Evolutionary conservation across 2,329 filamentous ascomycete genomes (phyloP), one percentile per base, ranked within the genome.

Genomic region (Apiospora hydei): DNA sequence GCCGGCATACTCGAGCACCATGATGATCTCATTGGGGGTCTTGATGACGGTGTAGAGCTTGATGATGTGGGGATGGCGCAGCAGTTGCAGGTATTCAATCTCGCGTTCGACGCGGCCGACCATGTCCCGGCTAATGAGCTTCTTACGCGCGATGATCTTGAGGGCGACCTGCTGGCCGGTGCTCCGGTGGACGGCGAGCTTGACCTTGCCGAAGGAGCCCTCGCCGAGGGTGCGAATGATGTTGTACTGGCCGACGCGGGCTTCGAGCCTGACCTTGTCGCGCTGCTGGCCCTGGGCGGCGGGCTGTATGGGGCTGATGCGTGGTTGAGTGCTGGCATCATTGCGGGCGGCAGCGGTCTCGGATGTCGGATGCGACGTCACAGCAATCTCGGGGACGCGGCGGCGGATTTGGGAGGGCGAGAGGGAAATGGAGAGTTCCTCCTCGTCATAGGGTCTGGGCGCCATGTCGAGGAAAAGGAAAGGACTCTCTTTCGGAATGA

Each of bases 31-130:
- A 74, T 89, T 91, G 34, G 92, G 90, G 8, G 96, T 98, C 74
- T 97, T 98, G 82, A 99, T 98, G 75, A 99, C 96, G 43, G 96
- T 98, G 83, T 94, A 98, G 91, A 99, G 89, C 85, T 99, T 99
- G 87, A 99, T 99, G 81, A 99, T 99, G 84, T 99, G 96, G 53
- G 96, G 96, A 83, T 99, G 96, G 73, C 96, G 92, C 73, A 99
- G 88, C 73, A 99, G 86, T 85, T 99, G 96, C 75, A 99, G 89
- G 81, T 99, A 99, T 82, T 98, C 95, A 77, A 99, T 99, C 86
- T 99, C 96, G 77, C 96, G 91, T 86, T 99, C 96, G 75, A 99
- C 97, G 73, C 96, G 91, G 73, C 96, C 96, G 70, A 97, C 95
- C 96, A 99, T 98, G 83, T 99, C 96, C 79, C 96, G 89, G 77